A percentile compares a stretch with the other conserved stretches of the same genome.
Evolutionary conservation across 345 rosid species (phyloP).

Genomic region (Cardamine resedifolia): DNA sequence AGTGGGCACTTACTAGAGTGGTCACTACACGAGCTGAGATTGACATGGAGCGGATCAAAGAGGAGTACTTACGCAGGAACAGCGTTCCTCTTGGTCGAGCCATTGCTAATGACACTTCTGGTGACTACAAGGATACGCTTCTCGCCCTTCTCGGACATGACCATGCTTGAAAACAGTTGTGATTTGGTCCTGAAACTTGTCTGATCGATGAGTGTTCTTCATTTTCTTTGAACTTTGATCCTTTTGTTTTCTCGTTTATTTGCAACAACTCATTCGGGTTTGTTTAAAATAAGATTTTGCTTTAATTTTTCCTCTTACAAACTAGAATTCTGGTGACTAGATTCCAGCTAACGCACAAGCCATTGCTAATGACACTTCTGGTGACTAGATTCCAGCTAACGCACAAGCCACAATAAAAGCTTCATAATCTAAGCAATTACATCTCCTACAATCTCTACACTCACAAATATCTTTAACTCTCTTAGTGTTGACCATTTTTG

Average conservation of each 20-base stretch:
- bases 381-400: conserved; percentile 23
- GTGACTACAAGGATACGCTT: conserved; percentile 79
- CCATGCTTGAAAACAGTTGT: conserved; percentile 41
- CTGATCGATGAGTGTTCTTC: conserved; percentile 4
- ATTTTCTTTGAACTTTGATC: background rate
- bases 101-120: conserved; percentile 67
- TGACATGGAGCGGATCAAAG: conserved; percentile 80
- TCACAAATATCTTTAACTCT: conserved; percentile 26
- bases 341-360: too few species aligned
- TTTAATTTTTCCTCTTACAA: background rate
- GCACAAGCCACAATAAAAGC: conserved; percentile 38
- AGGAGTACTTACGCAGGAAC: conserved; percentile 73
- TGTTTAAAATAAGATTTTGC: background rate
- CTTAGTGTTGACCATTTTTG: conserved; percentile 18
- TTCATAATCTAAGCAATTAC: conserved; percentile 36
- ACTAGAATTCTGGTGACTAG: too few species aligned
- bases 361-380: too few species aligned
- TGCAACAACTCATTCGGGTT: background rate
- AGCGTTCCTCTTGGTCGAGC: conserved; percentile 73
- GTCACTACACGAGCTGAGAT: conserved; percentile 79
- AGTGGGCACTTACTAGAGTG: conserved; percentile 77
- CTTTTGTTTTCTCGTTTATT: background rate
- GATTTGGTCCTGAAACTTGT: too few species aligned
- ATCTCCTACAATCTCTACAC: conserved; percentile 26
- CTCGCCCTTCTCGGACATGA: conserved; percentile 68